A percentile compares a stretch with the other conserved stretches of the same genome.
phyloP scores from a whole-genome alignment of 305 asterid genomes.

The Solanum aculeatissimum region DNA sequence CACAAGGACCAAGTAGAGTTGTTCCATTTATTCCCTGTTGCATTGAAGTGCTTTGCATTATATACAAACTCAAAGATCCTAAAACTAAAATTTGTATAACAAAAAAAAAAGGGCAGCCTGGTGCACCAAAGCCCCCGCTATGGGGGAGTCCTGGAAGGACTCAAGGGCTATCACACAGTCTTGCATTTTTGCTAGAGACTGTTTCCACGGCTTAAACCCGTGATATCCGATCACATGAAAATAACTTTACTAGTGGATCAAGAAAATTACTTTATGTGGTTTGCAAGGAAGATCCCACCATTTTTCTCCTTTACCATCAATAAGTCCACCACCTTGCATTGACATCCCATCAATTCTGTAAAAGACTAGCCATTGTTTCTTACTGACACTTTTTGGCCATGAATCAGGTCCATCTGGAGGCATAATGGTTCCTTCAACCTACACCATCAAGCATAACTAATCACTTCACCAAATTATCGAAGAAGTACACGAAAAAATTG shows the following conservation, averaged over 20 bases:
- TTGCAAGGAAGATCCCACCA: slow-evolving; percentile 99
- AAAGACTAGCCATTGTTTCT: slow-evolving; percentile 68
- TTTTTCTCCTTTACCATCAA: slow-evolving; percentile 78
- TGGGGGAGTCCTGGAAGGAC: neutral
- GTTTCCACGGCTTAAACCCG: neutral
- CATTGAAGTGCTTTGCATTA: slow-evolving; percentile 2
- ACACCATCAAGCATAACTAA: neutral
- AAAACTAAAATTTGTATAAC: neutral
- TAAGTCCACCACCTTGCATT: slow-evolving; percentile 70
- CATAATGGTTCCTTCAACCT: slow-evolving; percentile 71
- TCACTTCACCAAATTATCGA: neutral
- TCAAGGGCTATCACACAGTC: neutral
- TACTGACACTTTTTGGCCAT: slow-evolving; percentile 45
- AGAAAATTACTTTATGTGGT: slow-evolving; percentile 62
- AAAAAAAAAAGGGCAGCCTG: neutral
- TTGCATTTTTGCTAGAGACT: neutral
- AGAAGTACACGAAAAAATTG: neutral
- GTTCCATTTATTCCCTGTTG: slow-evolving; percentile 52
- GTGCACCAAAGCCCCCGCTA: neutral
- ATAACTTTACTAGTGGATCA: neutral
- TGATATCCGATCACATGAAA: neutral
- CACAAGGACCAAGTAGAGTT: slow-evolving; percentile 65
- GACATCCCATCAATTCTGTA: slow-evolving; percentile 58
- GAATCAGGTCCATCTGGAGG: slow-evolving; percentile 73
- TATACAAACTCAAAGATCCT: neutral